A percentile compares a stretch with the other conserved stretches of the same genome.
Evolutionary conservation across 1,139 yeast genomes (phyloP).

Genomic region (Schwanniomyces etchellsii): DNA sequence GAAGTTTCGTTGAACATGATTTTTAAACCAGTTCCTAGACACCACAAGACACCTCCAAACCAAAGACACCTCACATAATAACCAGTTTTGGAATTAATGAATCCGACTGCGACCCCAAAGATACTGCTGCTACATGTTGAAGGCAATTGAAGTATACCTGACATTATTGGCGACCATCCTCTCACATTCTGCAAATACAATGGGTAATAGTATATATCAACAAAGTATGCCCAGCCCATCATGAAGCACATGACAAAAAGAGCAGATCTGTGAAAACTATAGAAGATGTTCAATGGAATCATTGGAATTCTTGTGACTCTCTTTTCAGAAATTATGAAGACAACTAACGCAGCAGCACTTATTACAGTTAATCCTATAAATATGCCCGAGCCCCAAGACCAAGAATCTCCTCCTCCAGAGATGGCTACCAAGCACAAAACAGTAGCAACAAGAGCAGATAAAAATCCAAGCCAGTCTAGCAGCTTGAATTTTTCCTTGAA

Average conservation of each 20-base stretch:
- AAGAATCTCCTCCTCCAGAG: conserved; percentile 53
- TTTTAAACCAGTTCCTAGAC: conserved; percentile 32
- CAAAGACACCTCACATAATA: conserved; percentile 38
- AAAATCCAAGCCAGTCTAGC: conserved; percentile 46
- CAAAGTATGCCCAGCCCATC: conserved; percentile 44
- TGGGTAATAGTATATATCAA: conserved; percentile 42
- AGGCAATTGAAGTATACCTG: conserved; percentile 38
- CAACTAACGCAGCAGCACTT: conserved; percentile 37
- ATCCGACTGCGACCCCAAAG: conserved; percentile 38
- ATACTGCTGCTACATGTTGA: conserved; percentile 37
- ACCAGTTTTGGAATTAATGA: conserved; percentile 34
- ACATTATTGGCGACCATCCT: conserved; percentile 28
- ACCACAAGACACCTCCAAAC: conserved; percentile 41
- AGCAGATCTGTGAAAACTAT: conserved; percentile 29
- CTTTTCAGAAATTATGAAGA: conserved; percentile 44
- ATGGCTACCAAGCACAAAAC: conserved; percentile 44
- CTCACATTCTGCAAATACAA: conserved; percentile 48
- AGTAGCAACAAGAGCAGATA: conserved; percentile 38
- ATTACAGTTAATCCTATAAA: conserved; percentile 43
- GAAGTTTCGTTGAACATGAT: conserved; percentile 27
- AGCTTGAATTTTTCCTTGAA: conserved; percentile 29
- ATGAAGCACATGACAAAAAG: conserved; percentile 40
- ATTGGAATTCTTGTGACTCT: conserved; percentile 48
- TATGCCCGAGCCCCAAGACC: conserved; percentile 43
- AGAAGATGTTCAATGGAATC: conserved; percentile 49